Evolutionary conservation across 169 alveolate species (phyloP).

Genomic region (Eimeria maxima): DNA sequence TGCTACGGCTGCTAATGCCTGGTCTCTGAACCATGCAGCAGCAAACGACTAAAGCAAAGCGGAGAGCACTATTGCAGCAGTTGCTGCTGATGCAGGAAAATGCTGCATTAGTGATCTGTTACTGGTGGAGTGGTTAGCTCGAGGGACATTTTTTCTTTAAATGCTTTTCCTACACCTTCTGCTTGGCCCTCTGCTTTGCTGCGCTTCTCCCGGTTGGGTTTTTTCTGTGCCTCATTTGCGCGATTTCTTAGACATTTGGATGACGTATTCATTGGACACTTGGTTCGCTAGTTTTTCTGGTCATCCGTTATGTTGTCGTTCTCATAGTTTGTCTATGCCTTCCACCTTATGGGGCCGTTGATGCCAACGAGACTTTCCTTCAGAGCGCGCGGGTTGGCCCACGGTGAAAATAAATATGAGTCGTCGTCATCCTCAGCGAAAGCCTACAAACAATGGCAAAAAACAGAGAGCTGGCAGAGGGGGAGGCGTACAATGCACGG

Average conservation of each 20-base stretch:
- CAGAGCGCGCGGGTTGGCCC: constrained; percentile 97
- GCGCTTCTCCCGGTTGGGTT: background rate
- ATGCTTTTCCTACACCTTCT: background rate
- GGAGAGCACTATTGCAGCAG: background rate
- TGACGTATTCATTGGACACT: background rate
- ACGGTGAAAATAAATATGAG: constrained; percentile 94
- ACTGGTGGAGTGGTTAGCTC: background rate
- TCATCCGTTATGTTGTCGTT: too few relatives aligned
- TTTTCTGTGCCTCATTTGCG: background rate
- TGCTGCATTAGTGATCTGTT: background rate
- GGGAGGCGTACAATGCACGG: background rate
- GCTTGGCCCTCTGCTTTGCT: background rate
- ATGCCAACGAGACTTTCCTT: constrained; percentile 87
- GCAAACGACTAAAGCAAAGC: background rate
- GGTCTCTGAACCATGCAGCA: background rate
- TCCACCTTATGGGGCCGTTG: constrained; percentile 79
- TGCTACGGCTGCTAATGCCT: background rate
- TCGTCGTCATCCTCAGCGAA: constrained; percentile 96
- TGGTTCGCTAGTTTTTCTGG: background rate
- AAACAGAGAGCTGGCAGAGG: background rate
- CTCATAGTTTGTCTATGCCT: background rate
- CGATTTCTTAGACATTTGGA: background rate
- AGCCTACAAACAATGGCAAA: constrained; percentile 64
- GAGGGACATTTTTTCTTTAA: background rate
- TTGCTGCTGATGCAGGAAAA: background rate